Base-by-base conservation (phyloP, 2,329 filamentous ascomycete genomes). In the Botrytis tulipae region DNA sequence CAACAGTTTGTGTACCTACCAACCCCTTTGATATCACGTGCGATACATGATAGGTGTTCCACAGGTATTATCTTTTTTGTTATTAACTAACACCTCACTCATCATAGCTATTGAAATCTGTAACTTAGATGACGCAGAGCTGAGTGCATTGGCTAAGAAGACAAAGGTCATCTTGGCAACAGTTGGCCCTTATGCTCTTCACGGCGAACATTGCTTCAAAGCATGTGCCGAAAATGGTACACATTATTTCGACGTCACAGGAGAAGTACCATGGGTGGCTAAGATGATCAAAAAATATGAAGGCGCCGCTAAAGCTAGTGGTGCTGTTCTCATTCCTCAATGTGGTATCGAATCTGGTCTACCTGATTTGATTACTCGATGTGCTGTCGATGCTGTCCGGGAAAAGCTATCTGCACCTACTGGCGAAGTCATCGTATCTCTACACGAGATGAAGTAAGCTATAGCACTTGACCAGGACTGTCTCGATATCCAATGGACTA, bases 201-300 rank as follows among this genome's bases (percentile, higher is more conserved):
- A 89, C 74, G 89, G 89, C 74, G 88, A 91, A 78, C 81, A 84
- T 76, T 86, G 86, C 32, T 89, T 91, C 81, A 87, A 86, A 78
- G 88, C 88, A 9, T 91, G 89, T 78, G 88, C 88, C 70, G 85
- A 89, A 78, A 83, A 85, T 71, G 89, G 89, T 75, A 91, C 89
- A 1, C 89, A 91, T 80, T 91, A 91, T 77, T 79, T 91, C 54
- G 89, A 91, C 79, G 86, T 87, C 63, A 91, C 89, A 0, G 89
- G 89, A 70, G 89, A 91, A 80, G 82, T 85, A 18, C 85, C 87
- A 2, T 91, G 86, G 83, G 86, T 89, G 29, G 79, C 82, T n/a
- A 81, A 82, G 40, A 91, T 91, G 89, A 87, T 90, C 75, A 83
- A 84, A 71, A 89, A 88, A 78, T 90, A 91, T 78, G 86, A 89